Percentiles rank a stretch among this genome's conserved stretches.
Conservation (phyloP, 768 basidiomycete species). For the Wakefieldia striispora region DNA sequence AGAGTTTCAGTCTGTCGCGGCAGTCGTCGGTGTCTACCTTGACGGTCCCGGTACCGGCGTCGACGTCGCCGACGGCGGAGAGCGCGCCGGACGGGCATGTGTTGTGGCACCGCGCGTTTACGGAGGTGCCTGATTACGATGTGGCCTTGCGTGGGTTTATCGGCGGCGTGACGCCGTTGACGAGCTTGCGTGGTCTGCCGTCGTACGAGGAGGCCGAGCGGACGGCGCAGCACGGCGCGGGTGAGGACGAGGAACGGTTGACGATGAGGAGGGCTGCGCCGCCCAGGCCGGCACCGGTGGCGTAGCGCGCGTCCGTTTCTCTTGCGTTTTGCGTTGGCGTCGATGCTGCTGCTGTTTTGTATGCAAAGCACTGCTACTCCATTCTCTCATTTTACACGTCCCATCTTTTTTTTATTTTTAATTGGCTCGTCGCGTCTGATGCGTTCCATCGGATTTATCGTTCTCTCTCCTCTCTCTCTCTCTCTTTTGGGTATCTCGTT, state of each 20-base stretch:
- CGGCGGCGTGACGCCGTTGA: conserved; percentile 85
- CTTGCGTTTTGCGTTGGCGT: no score
- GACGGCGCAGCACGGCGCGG: not conserved
- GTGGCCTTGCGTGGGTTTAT: conserved; percentile 85
- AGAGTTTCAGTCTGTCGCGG: not conserved
- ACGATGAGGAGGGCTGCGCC: conserved; percentile 4
- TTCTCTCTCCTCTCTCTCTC: no score
- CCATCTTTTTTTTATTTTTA: no score
- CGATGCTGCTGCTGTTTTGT: no score
- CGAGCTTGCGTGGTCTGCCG: conserved; percentile 74
- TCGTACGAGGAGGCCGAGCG: conserved; percentile 75
- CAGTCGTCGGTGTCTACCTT: not conserved
- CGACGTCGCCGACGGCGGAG: conserved; percentile 13
- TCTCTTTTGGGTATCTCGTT: no score
- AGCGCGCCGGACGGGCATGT: conserved; percentile 26
- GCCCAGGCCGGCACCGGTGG: not conserved
- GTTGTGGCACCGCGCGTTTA: conserved; percentile 61
- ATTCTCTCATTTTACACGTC: no score
- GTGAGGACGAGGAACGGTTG: conserved; percentile 6
- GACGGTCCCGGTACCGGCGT: not conserved
- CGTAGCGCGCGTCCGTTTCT: not conserved
- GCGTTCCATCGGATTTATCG: no score
- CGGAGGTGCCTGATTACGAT: conserved; percentile 82
- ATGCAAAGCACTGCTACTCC: no score
- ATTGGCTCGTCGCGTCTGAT: no score